A percentile compares a stretch with the other conserved stretches of the same genome.
These are phyloP conservation scores for Starmera dryadoides DNA, from an alignment of 805 yeast species.

Conservation along the genomic window DNA sequence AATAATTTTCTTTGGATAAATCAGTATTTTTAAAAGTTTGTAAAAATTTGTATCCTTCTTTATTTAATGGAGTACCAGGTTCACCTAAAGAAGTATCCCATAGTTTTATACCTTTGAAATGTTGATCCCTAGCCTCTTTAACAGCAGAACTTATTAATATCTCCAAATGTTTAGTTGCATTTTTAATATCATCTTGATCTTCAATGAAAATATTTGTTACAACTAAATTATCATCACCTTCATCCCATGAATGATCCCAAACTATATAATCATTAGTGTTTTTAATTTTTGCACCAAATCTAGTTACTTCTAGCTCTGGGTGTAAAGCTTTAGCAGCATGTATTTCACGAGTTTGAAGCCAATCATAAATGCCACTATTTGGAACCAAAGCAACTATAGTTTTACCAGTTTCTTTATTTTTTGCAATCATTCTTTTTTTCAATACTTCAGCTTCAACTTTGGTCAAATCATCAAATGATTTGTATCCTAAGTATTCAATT, in stretches of 20 bases:
- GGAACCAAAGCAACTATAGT: slow-evolving; percentile 28
- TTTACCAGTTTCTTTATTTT: slow-evolving; percentile 13
- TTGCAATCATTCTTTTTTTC: slow-evolving; percentile 11
- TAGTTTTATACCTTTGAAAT: slow-evolving; percentile 22
- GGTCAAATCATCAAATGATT: slow-evolving; percentile 24
- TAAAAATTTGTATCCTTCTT: slow-evolving; percentile 4
- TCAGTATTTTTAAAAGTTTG: slow-evolving; percentile 2
- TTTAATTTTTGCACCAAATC: slow-evolving; percentile 23
- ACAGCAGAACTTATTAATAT: slow-evolving; percentile 24
- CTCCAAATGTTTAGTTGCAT: slow-evolving; percentile 15
- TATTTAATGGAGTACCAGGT: background rate
- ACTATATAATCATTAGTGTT: slow-evolving; percentile 26
- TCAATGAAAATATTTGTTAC: slow-evolving; percentile 20
- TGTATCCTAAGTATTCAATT: slow-evolving; percentile 22
- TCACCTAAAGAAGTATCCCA: slow-evolving; percentile 29
- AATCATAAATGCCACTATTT: slow-evolving; percentile 27
- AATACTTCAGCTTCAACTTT: slow-evolving; percentile 18
- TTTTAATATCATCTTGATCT: no score
- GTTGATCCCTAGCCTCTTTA: slow-evolving; percentile 24
- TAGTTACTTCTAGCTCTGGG: slow-evolving; percentile 7
- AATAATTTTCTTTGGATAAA: slow-evolving; percentile 17
- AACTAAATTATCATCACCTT: slow-evolving; percentile 26
- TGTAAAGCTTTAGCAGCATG: slow-evolving; percentile 21
- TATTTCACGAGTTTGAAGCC: slow-evolving; percentile 35
- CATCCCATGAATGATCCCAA: slow-evolving; percentile 30